Percentiles rank a stretch among this genome's conserved stretches.
Evolutionary conservation across 371 early-diverging fungal species (phyloP).

Genomic region (Saksenaea oblongispora): DNA sequence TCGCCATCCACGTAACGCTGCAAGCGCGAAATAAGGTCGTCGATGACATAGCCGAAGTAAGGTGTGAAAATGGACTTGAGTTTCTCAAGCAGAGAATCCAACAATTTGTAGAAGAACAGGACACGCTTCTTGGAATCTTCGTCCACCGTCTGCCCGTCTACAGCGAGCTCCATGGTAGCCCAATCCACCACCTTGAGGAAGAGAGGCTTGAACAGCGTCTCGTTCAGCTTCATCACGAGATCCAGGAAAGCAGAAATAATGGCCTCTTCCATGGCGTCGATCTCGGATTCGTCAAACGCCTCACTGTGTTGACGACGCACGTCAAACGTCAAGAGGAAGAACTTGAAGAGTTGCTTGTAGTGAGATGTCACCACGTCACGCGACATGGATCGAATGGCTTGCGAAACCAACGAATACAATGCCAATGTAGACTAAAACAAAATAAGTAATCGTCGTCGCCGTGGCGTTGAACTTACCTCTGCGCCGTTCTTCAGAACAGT

Average conservation of each 20-base stretch:
- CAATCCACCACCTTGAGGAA: constrained; percentile 90
- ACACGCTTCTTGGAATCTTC: constrained; percentile 59
- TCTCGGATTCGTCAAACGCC: constrained; percentile 27
- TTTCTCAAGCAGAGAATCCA: constrained; percentile 70
- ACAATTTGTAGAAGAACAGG: constrained; percentile 77
- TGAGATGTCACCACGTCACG: constrained; percentile 66
- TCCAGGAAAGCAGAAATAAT: constrained; percentile 76
- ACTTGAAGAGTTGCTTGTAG: constrained; percentile 81
- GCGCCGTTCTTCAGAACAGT: constrained; percentile 59
- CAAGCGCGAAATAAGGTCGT: constrained; percentile 65
- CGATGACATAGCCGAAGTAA: constrained; percentile 79
- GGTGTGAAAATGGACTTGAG: constrained; percentile 88
- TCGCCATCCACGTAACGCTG: constrained; percentile 49
- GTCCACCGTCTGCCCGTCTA: constrained; percentile 25
- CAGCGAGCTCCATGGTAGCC: constrained; percentile 71
- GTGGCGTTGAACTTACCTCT: constrained; percentile 17
- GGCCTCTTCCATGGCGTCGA: constrained; percentile 66
- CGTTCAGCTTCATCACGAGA: constrained; percentile 89
- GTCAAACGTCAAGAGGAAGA: constrained; percentile 77
- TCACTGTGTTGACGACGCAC: constrained; percentile 48
- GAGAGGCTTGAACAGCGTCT: constrained; percentile 90
- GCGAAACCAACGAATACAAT: constrained; percentile 64
- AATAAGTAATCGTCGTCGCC: neutral
- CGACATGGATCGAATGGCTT: constrained; percentile 64
- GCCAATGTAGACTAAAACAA: constrained; percentile 38